phyloP scores from a whole-genome alignment of 2,329 filamentous ascomycete species.

The Periglandula ipomoeae region DNA sequence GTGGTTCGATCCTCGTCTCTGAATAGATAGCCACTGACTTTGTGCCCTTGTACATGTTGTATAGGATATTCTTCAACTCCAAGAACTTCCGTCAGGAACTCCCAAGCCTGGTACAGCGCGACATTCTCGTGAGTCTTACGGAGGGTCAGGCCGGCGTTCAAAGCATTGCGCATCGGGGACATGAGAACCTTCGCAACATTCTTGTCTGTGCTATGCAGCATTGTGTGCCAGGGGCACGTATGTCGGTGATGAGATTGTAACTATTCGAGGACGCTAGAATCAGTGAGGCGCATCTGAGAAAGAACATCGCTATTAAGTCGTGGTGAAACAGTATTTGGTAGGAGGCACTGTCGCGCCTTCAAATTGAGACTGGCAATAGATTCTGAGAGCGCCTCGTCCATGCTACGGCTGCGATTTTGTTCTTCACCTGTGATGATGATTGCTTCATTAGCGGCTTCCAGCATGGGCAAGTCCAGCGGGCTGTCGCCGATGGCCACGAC shows the following conservation, averaged over 20 bases:
- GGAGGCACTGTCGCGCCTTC: constrained; percentile 33
- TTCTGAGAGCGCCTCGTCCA: constrained; percentile 35
- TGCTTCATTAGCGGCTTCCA: constrained; percentile 40
- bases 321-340: constrained; percentile 29
- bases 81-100: constrained; percentile 36
- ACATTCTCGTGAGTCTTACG: constrained; percentile 37
- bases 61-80: constrained; percentile 41
- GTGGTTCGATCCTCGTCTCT: constrained; percentile 35
- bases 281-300: constrained; percentile 28
- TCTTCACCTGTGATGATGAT: constrained; percentile 46
- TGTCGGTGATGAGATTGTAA: constrained; percentile 8
- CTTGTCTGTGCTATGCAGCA: constrained; percentile 33
- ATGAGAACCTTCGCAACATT: constrained; percentile 39
- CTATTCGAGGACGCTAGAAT: constrained; percentile 14
- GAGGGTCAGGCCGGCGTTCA: constrained; percentile 33
- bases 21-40: constrained; percentile 36
- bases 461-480: constrained; percentile 47
- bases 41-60: constrained; percentile 40
- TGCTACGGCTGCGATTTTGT: constrained; percentile 36
- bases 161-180: constrained; percentile 43
- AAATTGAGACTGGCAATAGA: constrained; percentile 33
- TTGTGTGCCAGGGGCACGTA: constrained; percentile 13
- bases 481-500: constrained; percentile 55
- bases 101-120: constrained; percentile 44
- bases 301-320: constrained; percentile 34